Evolutionary conservation across 1,284 basidiomycete species (phyloP).

Genomic region (Ceratorhiza oryzae-sativae): DNA sequence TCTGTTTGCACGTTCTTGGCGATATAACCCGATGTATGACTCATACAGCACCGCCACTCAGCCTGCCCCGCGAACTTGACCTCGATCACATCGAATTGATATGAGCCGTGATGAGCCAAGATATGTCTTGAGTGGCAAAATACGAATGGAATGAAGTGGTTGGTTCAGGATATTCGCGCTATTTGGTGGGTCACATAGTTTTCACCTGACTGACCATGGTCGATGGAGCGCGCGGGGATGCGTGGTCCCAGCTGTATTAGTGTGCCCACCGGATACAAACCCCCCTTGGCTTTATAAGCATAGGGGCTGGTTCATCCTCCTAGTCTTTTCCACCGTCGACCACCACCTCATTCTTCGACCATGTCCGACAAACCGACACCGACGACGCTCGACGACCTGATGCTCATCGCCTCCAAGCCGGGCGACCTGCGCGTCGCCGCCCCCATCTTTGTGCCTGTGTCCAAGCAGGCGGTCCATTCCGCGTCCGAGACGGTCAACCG

Average conservation of each 20-base stretch:
- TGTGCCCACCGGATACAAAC: not conserved
- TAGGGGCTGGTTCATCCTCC: conserved; percentile 2
- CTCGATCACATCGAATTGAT: conserved; percentile 2
- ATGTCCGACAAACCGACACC: conserved; percentile 6
- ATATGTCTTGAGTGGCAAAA: not conserved
- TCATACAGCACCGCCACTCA: not conserved
- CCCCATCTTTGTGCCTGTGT: conserved; percentile 4
- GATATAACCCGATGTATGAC: not conserved
- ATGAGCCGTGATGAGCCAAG: not conserved
- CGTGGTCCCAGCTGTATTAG: not conserved
- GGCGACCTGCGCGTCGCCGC: too few species aligned
- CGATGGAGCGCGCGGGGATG: not conserved
- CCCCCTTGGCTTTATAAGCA: conserved; percentile 15
- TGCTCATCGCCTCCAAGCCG: conserved; percentile 1
- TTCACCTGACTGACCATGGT: not conserved
- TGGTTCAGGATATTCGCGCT: too few species aligned
- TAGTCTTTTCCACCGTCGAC: not conserved
- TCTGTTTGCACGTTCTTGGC: not conserved
- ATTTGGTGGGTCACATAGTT: too few species aligned
- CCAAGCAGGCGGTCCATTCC: not conserved
- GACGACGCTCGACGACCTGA: not conserved
- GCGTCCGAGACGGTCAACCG: not conserved
- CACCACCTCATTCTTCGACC: conserved; percentile 11
- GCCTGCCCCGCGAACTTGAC: not conserved
- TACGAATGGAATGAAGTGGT: not conserved